Evolutionary conservation across 176 grass and related monocot genomes (phyloP).

Genomic region (Sorghum bicolor): Sorghum_bicolor_NCBIv3 NC_012871.2:65796501-65797000

Average conservation of each 20-base stretch:
- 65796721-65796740: slow-evolving; percentile 65
- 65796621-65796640: slow-evolving; percentile 67
- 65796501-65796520: slow-evolving; percentile 59
- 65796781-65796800: slow-evolving; percentile 65
- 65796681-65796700: slow-evolving; percentile 65
- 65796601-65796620: slow-evolving; percentile 68
- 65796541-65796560: slow-evolving; percentile 63
- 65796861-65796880: slow-evolving; percentile 58
- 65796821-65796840: slow-evolving; percentile 66
- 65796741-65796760: slow-evolving; percentile 71
- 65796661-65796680: slow-evolving; percentile 71
- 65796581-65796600: slow-evolving; percentile 59
- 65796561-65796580: slow-evolving; percentile 55
- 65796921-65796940: slow-evolving; percentile 65
- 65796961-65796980: slow-evolving; percentile 78
- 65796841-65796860: slow-evolving; percentile 52
- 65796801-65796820: slow-evolving; percentile 79
- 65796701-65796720: slow-evolving; percentile 77
- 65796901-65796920: slow-evolving; percentile 46
- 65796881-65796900: slow-evolving; percentile 56
- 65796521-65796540: slow-evolving; percentile 50
- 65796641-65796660: slow-evolving; percentile 56
- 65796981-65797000: slow-evolving; percentile 68
- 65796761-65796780: slow-evolving; percentile 68
- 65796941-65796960: slow-evolving; percentile 53